phyloP scores from a whole-genome alignment of 441 rosid genomes.

The Arabidopsis lyrata region DNA sequence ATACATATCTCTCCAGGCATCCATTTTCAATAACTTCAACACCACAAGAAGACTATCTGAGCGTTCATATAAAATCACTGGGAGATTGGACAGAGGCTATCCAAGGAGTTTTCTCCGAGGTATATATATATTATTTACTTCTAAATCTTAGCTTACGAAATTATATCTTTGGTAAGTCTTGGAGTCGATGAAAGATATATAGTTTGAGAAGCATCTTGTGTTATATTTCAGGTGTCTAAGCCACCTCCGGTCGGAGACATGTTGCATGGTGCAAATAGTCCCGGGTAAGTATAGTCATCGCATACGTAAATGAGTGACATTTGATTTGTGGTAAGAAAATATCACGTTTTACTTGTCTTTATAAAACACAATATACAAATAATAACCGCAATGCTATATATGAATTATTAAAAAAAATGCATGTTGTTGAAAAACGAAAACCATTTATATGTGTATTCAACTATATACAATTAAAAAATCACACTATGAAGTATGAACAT shows the following conservation, averaged over 20 bases:
- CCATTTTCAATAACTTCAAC: conserved; percentile 47
- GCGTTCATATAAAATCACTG: conserved; percentile 39
- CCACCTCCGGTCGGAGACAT: conserved; percentile 8
- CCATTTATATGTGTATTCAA: too few species aligned
- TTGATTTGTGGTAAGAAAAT: too few species aligned
- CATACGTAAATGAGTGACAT: too few species aligned
- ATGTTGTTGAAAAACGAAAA: too few species aligned
- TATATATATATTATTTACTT: too few species aligned
- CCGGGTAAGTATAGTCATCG: conserved; percentile 18
- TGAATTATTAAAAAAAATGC: too few species aligned
- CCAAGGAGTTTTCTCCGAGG: conserved; percentile 34
- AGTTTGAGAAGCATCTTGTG: neutral
- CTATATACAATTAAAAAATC: too few species aligned
- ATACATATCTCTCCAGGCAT: conserved; percentile 30
- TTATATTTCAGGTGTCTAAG: conserved; percentile 33
- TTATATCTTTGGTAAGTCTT: neutral
- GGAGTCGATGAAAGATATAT: neutral
- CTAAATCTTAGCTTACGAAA: too few species aligned
- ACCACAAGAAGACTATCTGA: conserved; percentile 39
- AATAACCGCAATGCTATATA: too few species aligned
- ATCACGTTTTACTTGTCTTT: too few species aligned
- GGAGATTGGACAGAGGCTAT: conserved; percentile 46
- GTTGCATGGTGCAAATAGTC: conserved; percentile 14
- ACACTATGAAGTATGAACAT: too few species aligned
- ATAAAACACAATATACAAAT: too few species aligned